Conservation (phyloP, 139 green algal genomes). For the Dunaliella primolecta region DNA sequence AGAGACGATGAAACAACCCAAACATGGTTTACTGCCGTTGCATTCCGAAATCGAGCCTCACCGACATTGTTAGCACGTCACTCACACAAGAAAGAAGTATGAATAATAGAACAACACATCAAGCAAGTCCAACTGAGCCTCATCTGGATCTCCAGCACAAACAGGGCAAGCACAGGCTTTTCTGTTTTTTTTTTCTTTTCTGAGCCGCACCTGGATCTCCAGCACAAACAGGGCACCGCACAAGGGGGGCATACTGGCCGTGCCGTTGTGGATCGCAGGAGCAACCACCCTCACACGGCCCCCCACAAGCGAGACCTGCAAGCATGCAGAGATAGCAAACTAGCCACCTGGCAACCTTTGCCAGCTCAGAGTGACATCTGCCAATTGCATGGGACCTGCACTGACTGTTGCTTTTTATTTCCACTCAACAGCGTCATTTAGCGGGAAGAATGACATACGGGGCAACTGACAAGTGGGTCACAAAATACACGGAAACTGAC, state of each 20-base stretch:
- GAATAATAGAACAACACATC: too few relatives aligned
- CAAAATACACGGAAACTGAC: too few relatives aligned
- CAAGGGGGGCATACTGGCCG: neutral
- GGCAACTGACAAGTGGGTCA: too few relatives aligned
- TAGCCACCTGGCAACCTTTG: too few relatives aligned
- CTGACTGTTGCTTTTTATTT: neutral
- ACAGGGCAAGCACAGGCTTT: too few relatives aligned
- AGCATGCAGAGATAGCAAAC: neutral
- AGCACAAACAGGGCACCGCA: neutral
- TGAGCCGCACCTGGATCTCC: neutral
- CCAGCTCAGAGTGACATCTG: too few relatives aligned
- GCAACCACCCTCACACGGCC: neutral
- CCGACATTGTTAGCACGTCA: too few relatives aligned
- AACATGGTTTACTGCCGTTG: too few relatives aligned
- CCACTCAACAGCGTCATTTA: neutral
- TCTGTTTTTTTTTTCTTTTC: too few relatives aligned
- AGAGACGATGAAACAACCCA: neutral
- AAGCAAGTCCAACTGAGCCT: too few relatives aligned
- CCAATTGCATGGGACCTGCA: too few relatives aligned
- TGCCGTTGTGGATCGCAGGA: neutral
- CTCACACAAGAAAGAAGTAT: neutral
- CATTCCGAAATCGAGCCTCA: too few relatives aligned
- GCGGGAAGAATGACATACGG: neutral
- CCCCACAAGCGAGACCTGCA: neutral
- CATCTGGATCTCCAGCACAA: neutral